A percentile compares a stretch with the other conserved stretches of the same genome.
phyloP scores from a whole-genome alignment of 2,329 filamentous ascomycete genomes.

The Monosporascus sp. region DNA sequence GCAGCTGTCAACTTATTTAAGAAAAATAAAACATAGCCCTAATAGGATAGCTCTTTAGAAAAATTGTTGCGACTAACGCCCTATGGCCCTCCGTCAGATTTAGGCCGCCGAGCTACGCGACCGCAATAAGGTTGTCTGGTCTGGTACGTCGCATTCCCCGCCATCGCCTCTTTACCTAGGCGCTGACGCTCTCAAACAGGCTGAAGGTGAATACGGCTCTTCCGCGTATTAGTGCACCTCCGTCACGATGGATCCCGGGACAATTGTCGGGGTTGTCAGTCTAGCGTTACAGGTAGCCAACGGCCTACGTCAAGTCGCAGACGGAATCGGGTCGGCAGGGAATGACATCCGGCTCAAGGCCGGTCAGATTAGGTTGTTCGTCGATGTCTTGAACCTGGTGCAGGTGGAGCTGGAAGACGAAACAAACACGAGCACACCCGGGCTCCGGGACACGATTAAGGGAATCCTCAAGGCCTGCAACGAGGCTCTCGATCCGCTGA shows the following conservation, averaged over 20 bases:
- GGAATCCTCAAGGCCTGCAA: background rate
- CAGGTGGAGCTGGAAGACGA: background rate
- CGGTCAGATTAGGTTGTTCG: background rate
- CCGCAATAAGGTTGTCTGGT: too few relatives aligned
- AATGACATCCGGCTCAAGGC: background rate
- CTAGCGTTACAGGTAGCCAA: background rate
- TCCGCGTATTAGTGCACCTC: too few relatives aligned
- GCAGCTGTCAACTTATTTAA: too few relatives aligned
- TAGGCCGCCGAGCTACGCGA: too few relatives aligned
- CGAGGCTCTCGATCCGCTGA: background rate
- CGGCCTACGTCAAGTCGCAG: background rate
- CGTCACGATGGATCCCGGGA: background rate
- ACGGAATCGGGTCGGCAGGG: background rate
- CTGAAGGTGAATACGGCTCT: too few relatives aligned
- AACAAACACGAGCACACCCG: background rate
- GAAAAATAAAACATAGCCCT: too few relatives aligned
- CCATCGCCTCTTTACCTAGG: too few relatives aligned
- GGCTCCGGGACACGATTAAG: background rate
- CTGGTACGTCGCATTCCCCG: too few relatives aligned
- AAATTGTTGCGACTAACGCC: too few relatives aligned
- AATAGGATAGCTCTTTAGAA: too few relatives aligned
- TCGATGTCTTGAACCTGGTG: background rate
- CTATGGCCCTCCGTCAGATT: too few relatives aligned
- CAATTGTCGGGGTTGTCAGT: background rate
- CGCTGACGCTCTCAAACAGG: too few relatives aligned